Evolutionary conservation across 2,329 filamentous ascomycete genomes (phyloP), one percentile per base, ranked within the genome.

Genomic region (Ascochyta clinopodiicola): DNA sequence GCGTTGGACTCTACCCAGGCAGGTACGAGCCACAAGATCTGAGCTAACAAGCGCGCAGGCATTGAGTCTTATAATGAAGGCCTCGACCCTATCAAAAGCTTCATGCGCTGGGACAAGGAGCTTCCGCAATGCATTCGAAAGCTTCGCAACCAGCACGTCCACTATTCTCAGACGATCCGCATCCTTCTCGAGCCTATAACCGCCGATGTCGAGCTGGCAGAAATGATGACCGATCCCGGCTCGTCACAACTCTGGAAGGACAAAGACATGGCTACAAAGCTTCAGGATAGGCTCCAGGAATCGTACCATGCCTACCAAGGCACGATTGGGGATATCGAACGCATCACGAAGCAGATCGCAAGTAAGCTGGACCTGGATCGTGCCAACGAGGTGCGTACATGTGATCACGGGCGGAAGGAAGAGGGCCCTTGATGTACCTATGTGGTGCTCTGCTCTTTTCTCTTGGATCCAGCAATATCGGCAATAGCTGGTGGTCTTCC

Each of bases 41-140:
- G 21, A 24, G 21, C 36, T 55, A 35, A 51, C 32, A 24, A 5
- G 8, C 22, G 17, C n/a, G 5, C 8, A 71, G 66, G 64, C 2
- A 67, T 70, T n/a, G 73, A 77, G 34, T 67, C 67, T 32, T 78
- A 77, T 44, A 72, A 76, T 36, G 72, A 76, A 38, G 73, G 77
- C 2, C 63, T 78, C 3, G 74, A 78, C 50, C 75, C 71, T 0
- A 62, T 78, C 39, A 77, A 77, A 50, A 63, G 64, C 44, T 75
- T 77, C 37, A 53, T 71, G 37, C 57, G 71, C 60, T 74, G 74
- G 70, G 70, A 75, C 42, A 60, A 65, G 10, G 71, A 75, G 50
- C 63, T 75, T 3, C 73, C 72, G 1, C 58, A 70, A 31, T 68
- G 69, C 35, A 74, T 75, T 36, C 71, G 72, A 15, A 75, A 75